Base-by-base conservation (phyloP, 495 filamentous ascomycete species). In the Talaromyces liani region DNA sequence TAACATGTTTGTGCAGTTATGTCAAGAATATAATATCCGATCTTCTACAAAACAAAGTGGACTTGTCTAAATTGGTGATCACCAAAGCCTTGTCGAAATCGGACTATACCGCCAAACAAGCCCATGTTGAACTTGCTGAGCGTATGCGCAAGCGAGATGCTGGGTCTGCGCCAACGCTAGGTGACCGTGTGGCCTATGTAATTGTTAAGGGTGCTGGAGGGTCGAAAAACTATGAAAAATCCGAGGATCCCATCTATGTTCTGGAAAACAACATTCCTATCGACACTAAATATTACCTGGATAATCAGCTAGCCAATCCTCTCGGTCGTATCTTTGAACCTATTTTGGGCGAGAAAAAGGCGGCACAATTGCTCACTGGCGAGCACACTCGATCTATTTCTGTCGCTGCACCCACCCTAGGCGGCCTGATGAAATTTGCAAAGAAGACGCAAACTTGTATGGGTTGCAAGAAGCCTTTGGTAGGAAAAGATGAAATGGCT, bases 51-150 rank as follows among this genome's bases (percentile, higher is more conserved):
- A 98, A 98, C 78, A 97, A 95, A 70, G 77, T 99, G 70, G 94
- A 99, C 79, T 96, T 99, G 92, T 97, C 93, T 16, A 96, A 97
- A 72, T 86, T 99, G 5, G 94, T 99, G 72, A 99, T 99, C 72
- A 99, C 94, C 9, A 99, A 99, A 75, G 94, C 95, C 1, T 81
- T 98, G 14, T 85, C 94, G 1, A 97, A 98, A 72, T 71, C 71
- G 9, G 84, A 87, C 64, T 99, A 99, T 68, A 84, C 82, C 10
- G 88, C 85, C 25, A 97, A 94, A 74, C 94, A 98, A 77, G 94
- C 94, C 0, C 94, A 99, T 74, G 90, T 93, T 58, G 92, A 96
- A 72, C 89, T 99, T 34, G 93, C 91, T 0, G 85, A 91, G 67
- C 88, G 95, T 22, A 99, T 99, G 94, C 86, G 85, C 74, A 96